Percentiles rank a stretch among this genome's conserved stretches.
Conservation (phyloP, 352 stramenopile species). For the Phytophthora tubulina region DNA sequence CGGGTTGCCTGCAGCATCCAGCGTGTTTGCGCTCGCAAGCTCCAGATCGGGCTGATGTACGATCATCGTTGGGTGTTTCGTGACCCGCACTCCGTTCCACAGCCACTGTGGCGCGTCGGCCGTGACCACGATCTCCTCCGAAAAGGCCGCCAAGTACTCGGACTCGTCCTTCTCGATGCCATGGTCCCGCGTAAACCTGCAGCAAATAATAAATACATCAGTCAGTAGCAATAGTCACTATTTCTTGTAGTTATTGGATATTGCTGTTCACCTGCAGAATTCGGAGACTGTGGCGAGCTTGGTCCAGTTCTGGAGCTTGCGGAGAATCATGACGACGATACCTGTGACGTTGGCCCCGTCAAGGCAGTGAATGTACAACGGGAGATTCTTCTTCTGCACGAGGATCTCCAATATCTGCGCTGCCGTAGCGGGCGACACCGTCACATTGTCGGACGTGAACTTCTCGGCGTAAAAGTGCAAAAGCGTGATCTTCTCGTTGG, state of each 20-base stretch:
- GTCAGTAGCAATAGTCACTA: neutral
- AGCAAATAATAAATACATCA: slow-evolving; percentile 7
- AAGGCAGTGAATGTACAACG: slow-evolving; percentile 90
- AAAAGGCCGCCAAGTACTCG: slow-evolving; percentile 84
- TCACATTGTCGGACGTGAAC: slow-evolving; percentile 90
- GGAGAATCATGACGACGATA: slow-evolving; percentile 89
- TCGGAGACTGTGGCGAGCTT: slow-evolving; percentile 85
- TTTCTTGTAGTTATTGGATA: neutral
- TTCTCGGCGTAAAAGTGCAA: slow-evolving; percentile 89
- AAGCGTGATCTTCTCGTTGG: slow-evolving; percentile 71
- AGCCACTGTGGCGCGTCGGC: slow-evolving; percentile 81
- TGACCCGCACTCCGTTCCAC: slow-evolving; percentile 85
- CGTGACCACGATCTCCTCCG: slow-evolving; percentile 85
- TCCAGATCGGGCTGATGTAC: slow-evolving; percentile 83
- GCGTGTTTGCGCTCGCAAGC: slow-evolving; percentile 38
- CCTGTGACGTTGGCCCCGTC: slow-evolving; percentile 89
- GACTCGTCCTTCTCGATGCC: slow-evolving; percentile 90
- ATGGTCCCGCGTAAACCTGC: slow-evolving; percentile 86
- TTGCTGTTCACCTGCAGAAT: slow-evolving; percentile 66
- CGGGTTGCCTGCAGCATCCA: slow-evolving; percentile 46
- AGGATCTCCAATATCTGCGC: slow-evolving; percentile 84
- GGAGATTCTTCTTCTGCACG: slow-evolving; percentile 78
- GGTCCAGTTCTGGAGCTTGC: slow-evolving; percentile 91
- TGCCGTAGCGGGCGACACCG: slow-evolving; percentile 76
- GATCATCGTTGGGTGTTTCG: slow-evolving; percentile 90